Evolutionary conservation across 1,284 basidiomycete genomes (phyloP).

Genomic region (Malassezia japonica): DNA sequence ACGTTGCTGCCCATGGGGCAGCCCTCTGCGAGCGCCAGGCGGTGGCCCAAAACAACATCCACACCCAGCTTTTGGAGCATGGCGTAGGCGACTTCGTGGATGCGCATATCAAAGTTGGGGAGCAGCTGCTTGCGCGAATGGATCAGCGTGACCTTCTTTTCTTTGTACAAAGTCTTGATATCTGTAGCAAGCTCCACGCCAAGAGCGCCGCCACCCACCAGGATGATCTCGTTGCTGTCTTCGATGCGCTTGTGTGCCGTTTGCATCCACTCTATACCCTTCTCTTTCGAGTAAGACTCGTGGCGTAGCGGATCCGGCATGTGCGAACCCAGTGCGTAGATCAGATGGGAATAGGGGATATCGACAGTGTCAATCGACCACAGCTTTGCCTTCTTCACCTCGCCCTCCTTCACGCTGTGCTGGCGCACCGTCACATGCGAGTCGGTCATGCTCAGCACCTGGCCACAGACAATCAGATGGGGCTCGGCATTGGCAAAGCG

Average conservation of each 20-base stretch:
- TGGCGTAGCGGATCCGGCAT: constrained; percentile 44
- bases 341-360: constrained; percentile 44
- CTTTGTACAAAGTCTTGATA: constrained; percentile 30
- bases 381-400: constrained; percentile 23
- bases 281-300: constrained; percentile 34
- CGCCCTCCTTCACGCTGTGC: constrained; percentile 6
- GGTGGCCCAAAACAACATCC: constrained; percentile 41
- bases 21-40: constrained; percentile 38
- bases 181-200: constrained; percentile 44
- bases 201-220: constrained; percentile 46
- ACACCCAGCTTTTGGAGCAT: constrained; percentile 38
- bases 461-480: constrained; percentile 40
- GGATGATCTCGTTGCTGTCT: constrained; percentile 32
- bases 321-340: constrained; percentile 46
- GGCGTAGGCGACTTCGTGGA: constrained; percentile 36
- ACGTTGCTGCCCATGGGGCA: constrained; percentile 39
- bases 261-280: constrained; percentile 39
- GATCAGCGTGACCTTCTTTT: constrained; percentile 40
- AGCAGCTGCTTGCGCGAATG: constrained; percentile 42
- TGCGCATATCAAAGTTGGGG: constrained; percentile 41
- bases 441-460: constrained; percentile 34
- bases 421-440: constrained; percentile 33
- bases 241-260: constrained; percentile 31
- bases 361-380: constrained; percentile 42
- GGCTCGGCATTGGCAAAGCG: constrained; percentile 21